phyloP scores from a whole-genome alignment of 129 eudicot genomes.

The Flaveria bidentis region DNA sequence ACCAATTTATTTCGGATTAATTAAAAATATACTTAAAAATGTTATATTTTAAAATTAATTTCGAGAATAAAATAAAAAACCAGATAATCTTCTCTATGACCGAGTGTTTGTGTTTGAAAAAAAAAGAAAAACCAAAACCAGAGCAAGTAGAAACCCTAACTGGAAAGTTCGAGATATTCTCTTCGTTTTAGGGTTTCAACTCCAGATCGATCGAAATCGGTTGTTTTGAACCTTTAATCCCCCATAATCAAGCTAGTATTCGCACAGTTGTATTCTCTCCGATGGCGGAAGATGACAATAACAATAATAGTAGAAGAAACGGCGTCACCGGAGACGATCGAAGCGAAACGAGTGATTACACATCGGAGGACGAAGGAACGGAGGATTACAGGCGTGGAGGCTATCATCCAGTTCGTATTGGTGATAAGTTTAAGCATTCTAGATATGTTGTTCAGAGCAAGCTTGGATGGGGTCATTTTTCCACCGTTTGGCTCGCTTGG shows the following conservation, averaged over 20 bases:
- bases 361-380: constrained; percentile 94
- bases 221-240: not conserved
- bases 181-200: constrained; percentile 24
- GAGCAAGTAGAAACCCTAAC: constrained; percentile 33
- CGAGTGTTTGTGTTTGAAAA: not conserved
- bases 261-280: not conserved
- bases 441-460: constrained; percentile 86
- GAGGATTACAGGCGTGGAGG: constrained; percentile 96
- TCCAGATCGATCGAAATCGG: constrained; percentile 25
- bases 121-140: constrained; percentile 28
- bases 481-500: constrained; percentile 99
- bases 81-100: constrained; percentile 22
- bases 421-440: constrained; percentile 72
- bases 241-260: not conserved
- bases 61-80: not conserved
- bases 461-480: constrained; percentile 99
- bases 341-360: constrained; percentile 48
- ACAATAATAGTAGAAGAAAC: constrained; percentile 17
- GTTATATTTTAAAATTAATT: not conserved
- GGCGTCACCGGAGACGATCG: constrained; percentile 39
- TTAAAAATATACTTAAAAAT: too few relatives aligned
- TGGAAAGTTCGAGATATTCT: not conserved
- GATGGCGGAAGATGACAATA: constrained; percentile 36
- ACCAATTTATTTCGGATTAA: too few relatives aligned
- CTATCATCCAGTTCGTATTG: constrained; percentile 80